Base-by-base conservation (phyloP, 1,284 basidiomycete species). In the Xanthoconium separans region DNA sequence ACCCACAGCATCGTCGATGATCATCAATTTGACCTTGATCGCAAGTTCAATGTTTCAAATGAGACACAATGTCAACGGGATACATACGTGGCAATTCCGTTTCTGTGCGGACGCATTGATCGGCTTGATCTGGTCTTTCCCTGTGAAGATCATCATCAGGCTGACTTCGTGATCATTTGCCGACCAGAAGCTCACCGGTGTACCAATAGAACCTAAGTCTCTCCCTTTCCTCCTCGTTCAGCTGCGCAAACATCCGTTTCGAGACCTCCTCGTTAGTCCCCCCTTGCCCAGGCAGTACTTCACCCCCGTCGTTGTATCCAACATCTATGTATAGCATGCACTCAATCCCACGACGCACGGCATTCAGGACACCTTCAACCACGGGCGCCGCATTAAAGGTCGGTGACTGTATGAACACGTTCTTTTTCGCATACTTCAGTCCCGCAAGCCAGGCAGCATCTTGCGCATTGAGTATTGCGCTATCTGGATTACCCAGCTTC, bases 191-290 rank as follows among this genome's bases (percentile, higher is more conserved):
- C 68, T 49, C 50, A 63, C 71, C 75, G 47, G 81, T 76, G 58
- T 76, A 87, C 83, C 87, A 91, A 67, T 83, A 87, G 22, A 88
- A 83, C 60, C 83, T 79, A 42, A 92, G 75, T 43, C 73, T 73
- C 57, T 77, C 68, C 58, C 82, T 79, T 59, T 80, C 81, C 50
- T 76, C 74, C 29, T 75, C 75, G 22, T 73, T 70, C 16, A 90
- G 74, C 48, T 73, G 73, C 44, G 75, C 77, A 71, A 83, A 91
- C 74, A 92, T 79, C 33, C 75, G 74, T 54, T 82, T 77, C 24
- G 84, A 84, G 15, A 92, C 87, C 68, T 87, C 80, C 64, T 89
- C 87, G 67, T 92, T 92, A 18, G 85, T 91, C 0, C 89, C 89
- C 16, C 90, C 90, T 68, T 92, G 89, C 67, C 84, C 83, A 0